Percentiles rank a stretch among this genome's conserved stretches.
Evolutionary conservation across 371 early-diverging fungal species (phyloP).

Genomic region (Apophysomyces ossiformis): DNA sequence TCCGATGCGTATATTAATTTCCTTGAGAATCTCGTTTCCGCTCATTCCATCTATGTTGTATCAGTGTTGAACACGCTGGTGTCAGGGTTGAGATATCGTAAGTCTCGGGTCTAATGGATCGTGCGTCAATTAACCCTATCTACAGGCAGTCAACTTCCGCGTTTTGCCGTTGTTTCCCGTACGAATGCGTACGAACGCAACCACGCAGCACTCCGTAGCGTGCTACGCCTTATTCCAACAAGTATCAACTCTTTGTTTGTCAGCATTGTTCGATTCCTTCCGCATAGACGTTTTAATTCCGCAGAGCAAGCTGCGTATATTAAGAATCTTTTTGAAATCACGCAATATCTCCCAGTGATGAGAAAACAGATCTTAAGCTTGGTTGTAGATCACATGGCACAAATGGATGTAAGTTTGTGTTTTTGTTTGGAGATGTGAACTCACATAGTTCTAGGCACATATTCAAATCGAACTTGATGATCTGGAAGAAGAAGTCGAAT

Average conservation of each 20-base stretch:
- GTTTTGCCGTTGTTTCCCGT: slow-evolving; percentile 33
- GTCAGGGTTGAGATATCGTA: slow-evolving; percentile 66
- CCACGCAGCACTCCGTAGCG: slow-evolving; percentile 69
- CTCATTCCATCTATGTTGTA: slow-evolving; percentile 79
- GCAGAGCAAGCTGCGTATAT: slow-evolving; percentile 73
- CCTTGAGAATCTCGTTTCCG: slow-evolving; percentile 82
- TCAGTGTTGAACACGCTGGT: slow-evolving; percentile 72
- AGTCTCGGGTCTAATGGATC: slow-evolving; percentile 18
- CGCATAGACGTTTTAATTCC: slow-evolving; percentile 74
- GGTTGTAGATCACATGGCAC: slow-evolving; percentile 79
- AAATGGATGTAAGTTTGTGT: slow-evolving; percentile 77
- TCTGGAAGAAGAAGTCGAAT: slow-evolving; percentile 75
- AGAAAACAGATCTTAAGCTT: slow-evolving; percentile 76
- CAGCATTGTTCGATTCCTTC: slow-evolving; percentile 71
- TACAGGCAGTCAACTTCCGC: slow-evolving; percentile 29
- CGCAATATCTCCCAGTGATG: slow-evolving; percentile 79
- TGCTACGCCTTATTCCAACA: slow-evolving; percentile 82
- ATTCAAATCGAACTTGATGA: slow-evolving; percentile 94
- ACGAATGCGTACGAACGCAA: slow-evolving; percentile 57
- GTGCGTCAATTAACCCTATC: neutral
- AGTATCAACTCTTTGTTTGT: slow-evolving; percentile 70
- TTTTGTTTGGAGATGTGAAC: neutral
- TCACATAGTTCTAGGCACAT: slow-evolving; percentile 62
- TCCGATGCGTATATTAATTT: slow-evolving; percentile 71
- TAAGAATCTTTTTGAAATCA: slow-evolving; percentile 72